Base-by-base conservation (phyloP, 768 basidiomycete species). In the Lepiota brunneoincarnata region DNA sequence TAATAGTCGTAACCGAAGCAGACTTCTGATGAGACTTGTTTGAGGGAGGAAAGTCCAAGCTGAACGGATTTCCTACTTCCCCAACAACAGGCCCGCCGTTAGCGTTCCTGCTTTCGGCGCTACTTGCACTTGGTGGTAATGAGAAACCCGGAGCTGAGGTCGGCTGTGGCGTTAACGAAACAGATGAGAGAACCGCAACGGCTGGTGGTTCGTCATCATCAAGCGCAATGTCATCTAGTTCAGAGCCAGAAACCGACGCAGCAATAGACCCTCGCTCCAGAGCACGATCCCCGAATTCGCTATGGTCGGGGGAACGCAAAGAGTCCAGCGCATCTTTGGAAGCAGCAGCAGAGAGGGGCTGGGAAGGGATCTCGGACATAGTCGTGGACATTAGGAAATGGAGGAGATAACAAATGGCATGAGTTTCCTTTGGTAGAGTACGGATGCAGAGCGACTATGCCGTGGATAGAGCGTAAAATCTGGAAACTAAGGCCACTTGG, bases 171-270 rank as follows among this genome's bases (percentile, higher is more conserved):
- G 31, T 48, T 3, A 36, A 7, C 23, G 38, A 14, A 31, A 40
- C 41, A 4, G 46, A 28, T 10, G 18, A 11, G 57, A 50, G 41
- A 35, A 75, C 63, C 6, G 77, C 67, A 24, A 74, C 73, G 47
- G 75, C 31, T 70, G 31, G 59, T 49, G 6, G 28, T 36, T 57
- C 49, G 18, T 79, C 78, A 53, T 82, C 80, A 54, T 81, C 79
- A 7, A 82, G 70, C 31, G 76, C 80, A 59, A 84, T 74, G 52
- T 89, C 86, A 58, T 85, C 86, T 60, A 86, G 79, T 59, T 87
- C 86, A 15, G 84, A 31, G 7, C 31, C 31, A 31, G 31, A 78
- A 47, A 78, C 78, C 3, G 59, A 53, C 4, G 59, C 56, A 6
- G 81, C 75, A 23, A 79, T 63, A 18, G 83, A 86, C 49, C 69